Evolutionary conservation across 495 filamentous ascomycete species (phyloP).

Genomic region (Talaromyces trachyspermus): DNA sequence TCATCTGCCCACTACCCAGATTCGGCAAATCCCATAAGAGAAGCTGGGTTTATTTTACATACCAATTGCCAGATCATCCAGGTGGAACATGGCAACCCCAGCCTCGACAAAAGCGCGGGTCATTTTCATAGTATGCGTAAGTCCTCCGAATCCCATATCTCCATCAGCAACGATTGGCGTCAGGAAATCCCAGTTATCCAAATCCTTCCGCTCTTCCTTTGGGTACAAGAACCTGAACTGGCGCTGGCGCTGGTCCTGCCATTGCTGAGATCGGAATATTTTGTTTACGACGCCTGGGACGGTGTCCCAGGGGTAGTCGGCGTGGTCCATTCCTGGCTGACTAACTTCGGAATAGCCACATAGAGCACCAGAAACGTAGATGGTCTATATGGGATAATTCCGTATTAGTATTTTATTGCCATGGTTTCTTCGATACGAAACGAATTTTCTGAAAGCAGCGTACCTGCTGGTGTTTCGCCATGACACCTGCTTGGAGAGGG

Average conservation of each 20-base stretch:
- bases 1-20: no score
- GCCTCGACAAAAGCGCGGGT: neutral
- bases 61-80: constrained; percentile 1
- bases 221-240: neutral
- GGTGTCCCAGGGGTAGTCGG: constrained; percentile 2
- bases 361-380: neutral
- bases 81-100: neutral
- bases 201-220: neutral
- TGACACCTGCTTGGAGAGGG: neutral
- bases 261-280: neutral
- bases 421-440: neutral
- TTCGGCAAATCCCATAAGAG: no score
- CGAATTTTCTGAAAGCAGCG: no score
- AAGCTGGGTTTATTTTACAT: no score
- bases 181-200: constrained; percentile 1
- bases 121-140: neutral
- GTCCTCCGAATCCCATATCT: neutral
- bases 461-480: constrained; percentile 2
- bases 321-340: constrained; percentile 4
- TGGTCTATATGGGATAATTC: neutral
- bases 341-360: neutral
- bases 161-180: neutral
- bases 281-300: neutral
- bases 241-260: neutral
- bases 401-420: neutral